Base-by-base conservation (phyloP, 129 eudicot genomes). In the Flaveria ramosissima region DNA sequence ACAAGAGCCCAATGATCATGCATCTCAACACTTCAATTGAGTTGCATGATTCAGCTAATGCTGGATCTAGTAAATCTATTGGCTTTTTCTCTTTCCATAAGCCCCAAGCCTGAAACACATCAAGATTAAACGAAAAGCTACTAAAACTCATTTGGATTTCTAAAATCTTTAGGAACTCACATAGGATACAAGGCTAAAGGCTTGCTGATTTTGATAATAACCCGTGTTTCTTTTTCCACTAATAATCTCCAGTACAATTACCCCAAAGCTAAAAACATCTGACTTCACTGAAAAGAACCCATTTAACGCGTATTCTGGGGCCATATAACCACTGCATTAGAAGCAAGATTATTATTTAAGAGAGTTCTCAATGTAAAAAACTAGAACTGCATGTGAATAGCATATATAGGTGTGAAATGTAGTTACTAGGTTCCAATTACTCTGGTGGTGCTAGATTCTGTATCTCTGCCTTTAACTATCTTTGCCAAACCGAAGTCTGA, bases 191-290 rank as follows among this genome's bases (percentile, higher is more conserved):
- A 86, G 90, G 70, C 86, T 81, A 47, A 74, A 70, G 70, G 78
- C 77, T 24, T 80, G 77, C 12, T 70, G 71, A 17, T 81, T 55
- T 1, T 83, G 78, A 67, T 83, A 86, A 60, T 83, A 86, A 41
- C 82, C 82, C 1, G 82, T 77, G 66, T 78, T 86, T 72, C 74
- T 86, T 45, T 81, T 86, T n/a, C 90, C 86, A 63, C 85, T 83
- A 30, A 83, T 80, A 63, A 86, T 86, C 83, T 86, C 90, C 0
- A 86, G 85, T 17, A 86, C 23, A 1, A 86, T 81, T 19, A 86
- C 90, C 65, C 90, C 90, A 77, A 86, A 83, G 76, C 87, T 86
- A 80, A 68, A 83, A 41, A 86, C 87, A 68, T 83, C 85, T 0
- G 87, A 86, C 63, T 86, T 83, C n/a, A 70, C 47, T 5, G 88